phyloP scores from a whole-genome alignment of 805 yeast genomes.

The Starmera dryadoides region DNA sequence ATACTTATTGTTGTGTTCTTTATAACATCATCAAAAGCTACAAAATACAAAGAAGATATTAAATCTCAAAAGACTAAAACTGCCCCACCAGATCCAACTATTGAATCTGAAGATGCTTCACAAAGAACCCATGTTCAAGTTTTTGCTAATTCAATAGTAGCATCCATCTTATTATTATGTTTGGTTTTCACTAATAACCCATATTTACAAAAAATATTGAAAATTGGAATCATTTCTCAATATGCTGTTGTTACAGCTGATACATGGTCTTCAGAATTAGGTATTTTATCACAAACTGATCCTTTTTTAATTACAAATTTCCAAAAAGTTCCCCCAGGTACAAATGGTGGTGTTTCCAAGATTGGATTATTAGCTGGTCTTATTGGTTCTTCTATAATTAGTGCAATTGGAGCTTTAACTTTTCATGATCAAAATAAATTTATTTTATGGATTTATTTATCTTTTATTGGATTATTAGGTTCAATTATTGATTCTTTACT shows the following conservation, averaged over 20 bases:
- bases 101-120: conserved; percentile 15
- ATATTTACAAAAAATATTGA: conserved; percentile 8
- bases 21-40: conserved; percentile 29
- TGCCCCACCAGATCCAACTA: conserved; percentile 7
- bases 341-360: conserved; percentile 37
- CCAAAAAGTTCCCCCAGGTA: conserved; percentile 35
- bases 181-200: conserved; percentile 9
- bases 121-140: conserved; percentile 36
- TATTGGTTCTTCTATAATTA: conserved; percentile 28
- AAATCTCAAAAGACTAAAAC: conserved; percentile 25
- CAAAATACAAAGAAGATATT: conserved; percentile 29
- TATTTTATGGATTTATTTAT: conserved; percentile 21
- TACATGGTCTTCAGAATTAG: conserved; percentile 41
- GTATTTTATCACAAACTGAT: conserved; percentile 28
- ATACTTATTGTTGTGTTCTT: conserved; percentile 28
- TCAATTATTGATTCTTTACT: conserved; percentile 32
- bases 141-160: conserved; percentile 31
- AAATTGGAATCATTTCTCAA: conserved; percentile 24
- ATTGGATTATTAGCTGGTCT: conserved; percentile 29
- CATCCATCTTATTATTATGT: conserved; percentile 25
- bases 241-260: conserved; percentile 39
- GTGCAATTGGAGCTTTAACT: conserved; percentile 20
- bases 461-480: conserved; percentile 28
- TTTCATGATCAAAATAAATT: conserved; percentile 7
- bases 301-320: conserved; percentile 35